Base-by-base conservation (phyloP, 805 yeast genomes). In the Lachancea quebecensis region DNA sequence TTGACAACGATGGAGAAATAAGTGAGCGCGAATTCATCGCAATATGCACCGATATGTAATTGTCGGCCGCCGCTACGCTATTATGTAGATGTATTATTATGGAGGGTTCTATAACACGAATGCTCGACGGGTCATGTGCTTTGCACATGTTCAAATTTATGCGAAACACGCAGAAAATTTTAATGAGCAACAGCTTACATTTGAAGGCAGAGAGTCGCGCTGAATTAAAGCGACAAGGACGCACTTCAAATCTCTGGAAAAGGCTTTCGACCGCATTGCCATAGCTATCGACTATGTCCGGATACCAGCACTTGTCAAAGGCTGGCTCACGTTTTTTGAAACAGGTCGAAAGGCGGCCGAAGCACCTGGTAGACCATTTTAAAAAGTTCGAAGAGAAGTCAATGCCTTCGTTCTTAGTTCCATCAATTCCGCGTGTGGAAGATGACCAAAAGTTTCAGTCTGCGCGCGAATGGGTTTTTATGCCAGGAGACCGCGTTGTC, bases 1-100 rank as follows among this genome's bases (percentile, higher is more conserved):
- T 90, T 42, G 97, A 93, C 62, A 95, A 87, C 45, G 98, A 93
- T 64, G 98, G 98, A 41, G 96, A 86, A 53, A 90, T 89, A 53
- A 83, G 83, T 58, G 95, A 86, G 59, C 87, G 86, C 51, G 97
- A 90, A 67, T 89, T 90, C 59, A 85, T 88, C 49, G 85, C 85
- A 47, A 87, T 89, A 35, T 88, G 96, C 63, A 80, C 87, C 15
- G 95, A 88, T 56, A 75, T 72, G 51, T 77, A 59, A 34, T 18
- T 8, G 14, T 18, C 29, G 10, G n/a, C 17, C 29, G 39, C 27
- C 42, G 29, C 16, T 29, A 28, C 18, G 17, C 27, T 4, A 32
- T 32, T 27, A 25, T 28, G 40, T 15, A 25, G 16, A 14, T 38
- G 40, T 38, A 28, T 21, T 38, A 38, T 38, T 21, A 21, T 21